Evolutionary conservation across 2,329 filamentous ascomycete genomes (phyloP), one percentile per base, ranked within the genome.

Genomic region (Stachybotrys echinatus): DNA sequence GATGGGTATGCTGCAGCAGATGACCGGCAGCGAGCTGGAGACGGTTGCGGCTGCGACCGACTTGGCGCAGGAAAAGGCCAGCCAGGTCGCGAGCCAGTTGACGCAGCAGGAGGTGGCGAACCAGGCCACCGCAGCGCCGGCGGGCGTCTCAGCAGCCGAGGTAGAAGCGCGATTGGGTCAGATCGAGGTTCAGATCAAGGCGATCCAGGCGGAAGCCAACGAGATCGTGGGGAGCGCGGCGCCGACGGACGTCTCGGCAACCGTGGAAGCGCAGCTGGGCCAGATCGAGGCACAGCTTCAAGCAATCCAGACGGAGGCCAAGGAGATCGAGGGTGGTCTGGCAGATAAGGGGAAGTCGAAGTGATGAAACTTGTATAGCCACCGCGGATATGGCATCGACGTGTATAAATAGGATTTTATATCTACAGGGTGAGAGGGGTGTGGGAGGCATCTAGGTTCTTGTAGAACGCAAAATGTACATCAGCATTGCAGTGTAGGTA

Each of bases 1-100:
- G 63, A 50, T 74, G 45, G 50, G 61, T 19, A 59, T 69, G 50
- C 54, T 67, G 51, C 51, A 60, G 27, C 27, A 34, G 27, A 10
- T 34, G 52, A 34, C 27, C 10, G 27, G 27, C 10, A 34, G 14
- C 27, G 27, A 34, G 27, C 3, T 34, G 27, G 27, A 34, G 27
- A 34, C 2, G 27, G 27, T 14, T 14, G 27, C 10, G 27, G 27
- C 27, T 8, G 27, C 14, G 27, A 34, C 27, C 27, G 27, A 14
- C 27, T 14, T 34, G 27, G 27, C 27, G 5, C 27, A 34, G 5
- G 27, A 34, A 14, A 34, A 34, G 27, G 27, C 27, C 10, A 34
- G 27, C 27, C 27, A 34, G 14, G 3, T 34, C 27, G 27, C 27
- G 10, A 34, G 27, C 27, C 27, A 34, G 27, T 5, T 34, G 27